These are phyloP conservation scores for Sporisorium scitamineum DNA, from an alignment of 1,284 basidiomycete species.

Conservation along the genomic window DNA sequence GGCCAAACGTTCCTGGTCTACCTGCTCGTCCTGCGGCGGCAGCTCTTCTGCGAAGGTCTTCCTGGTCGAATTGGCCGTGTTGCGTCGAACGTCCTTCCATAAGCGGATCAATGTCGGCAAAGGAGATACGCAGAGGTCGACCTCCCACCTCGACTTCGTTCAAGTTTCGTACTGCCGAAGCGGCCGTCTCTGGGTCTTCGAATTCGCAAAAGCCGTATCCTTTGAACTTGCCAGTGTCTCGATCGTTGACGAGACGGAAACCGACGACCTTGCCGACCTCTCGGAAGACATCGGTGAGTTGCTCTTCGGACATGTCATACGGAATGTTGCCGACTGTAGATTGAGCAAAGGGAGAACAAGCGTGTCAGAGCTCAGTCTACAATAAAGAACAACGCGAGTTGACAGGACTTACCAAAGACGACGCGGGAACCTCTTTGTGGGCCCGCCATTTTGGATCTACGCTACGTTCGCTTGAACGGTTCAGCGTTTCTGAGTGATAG, in stretches of 20 bases:
- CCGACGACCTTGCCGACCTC: constrained; percentile 67
- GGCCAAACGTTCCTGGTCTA: constrained; percentile 47
- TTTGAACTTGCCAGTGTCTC: constrained; percentile 93
- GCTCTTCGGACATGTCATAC: constrained; percentile 68
- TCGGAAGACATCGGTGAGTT: constrained; percentile 65
- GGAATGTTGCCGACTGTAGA: constrained; percentile 67
- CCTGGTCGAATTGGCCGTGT: constrained; percentile 59
- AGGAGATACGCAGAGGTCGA: constrained; percentile 84
- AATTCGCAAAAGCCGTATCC: constrained; percentile 99
- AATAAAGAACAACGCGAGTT: constrained; percentile 6
- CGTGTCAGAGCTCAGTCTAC: constrained; percentile 1
- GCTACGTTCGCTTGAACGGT: not conserved
- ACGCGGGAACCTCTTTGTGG: constrained; percentile 53
- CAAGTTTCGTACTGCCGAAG: constrained; percentile 85
- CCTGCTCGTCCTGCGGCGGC: constrained; percentile 42
- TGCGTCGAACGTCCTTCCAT: constrained; percentile 62
- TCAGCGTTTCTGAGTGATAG: not conserved
- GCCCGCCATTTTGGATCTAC: constrained; percentile 31
- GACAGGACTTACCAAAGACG: constrained; percentile 31
- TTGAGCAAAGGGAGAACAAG: not conserved
- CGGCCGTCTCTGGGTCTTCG: constrained; percentile 90
- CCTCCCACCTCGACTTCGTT: constrained; percentile 83
- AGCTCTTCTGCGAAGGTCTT: constrained; percentile 43
- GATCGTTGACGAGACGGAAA: constrained; percentile 81
- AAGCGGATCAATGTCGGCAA: constrained; percentile 72